A percentile compares a stretch with the other conserved stretches of the same genome.
These are phyloP conservation scores for Cochlearia excelsa DNA, from an alignment of 345 rosid genomes.

Conservation along the genomic window DNA sequence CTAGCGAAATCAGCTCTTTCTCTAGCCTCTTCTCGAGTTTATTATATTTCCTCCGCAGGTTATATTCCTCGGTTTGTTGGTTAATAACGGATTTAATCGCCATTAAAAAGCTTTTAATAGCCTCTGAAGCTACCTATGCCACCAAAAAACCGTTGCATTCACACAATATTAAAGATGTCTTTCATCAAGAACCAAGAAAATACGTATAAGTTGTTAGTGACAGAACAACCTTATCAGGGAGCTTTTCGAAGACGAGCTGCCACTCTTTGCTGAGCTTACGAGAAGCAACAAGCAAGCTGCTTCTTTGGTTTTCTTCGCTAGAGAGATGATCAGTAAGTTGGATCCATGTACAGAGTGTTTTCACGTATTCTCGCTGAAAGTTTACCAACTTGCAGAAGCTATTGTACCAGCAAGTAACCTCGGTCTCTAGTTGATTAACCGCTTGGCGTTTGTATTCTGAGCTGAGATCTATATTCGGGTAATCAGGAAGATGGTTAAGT, in stretches of 20 bases:
- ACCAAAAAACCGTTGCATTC: constrained; percentile 18
- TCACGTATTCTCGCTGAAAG: constrained; percentile 64
- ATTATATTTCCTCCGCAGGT: constrained; percentile 48
- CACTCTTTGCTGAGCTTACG: constrained; percentile 63
- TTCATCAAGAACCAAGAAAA: constrained; percentile 16
- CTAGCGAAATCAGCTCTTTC: constrained; percentile 51
- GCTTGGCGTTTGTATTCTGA: constrained; percentile 73
- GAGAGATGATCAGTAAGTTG: constrained; percentile 55
- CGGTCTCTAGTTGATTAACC: constrained; percentile 68
- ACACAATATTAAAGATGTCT: neutral
- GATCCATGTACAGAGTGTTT: constrained; percentile 65
- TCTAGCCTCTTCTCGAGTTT: constrained; percentile 66
- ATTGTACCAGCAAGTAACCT: constrained; percentile 65
- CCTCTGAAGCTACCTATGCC: constrained; percentile 62
- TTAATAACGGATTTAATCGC: constrained; percentile 53
- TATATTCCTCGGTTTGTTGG: constrained; percentile 64
- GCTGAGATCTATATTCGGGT: constrained; percentile 47
- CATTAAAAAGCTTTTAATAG: constrained; percentile 57
- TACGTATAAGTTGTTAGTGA: constrained; percentile 13
- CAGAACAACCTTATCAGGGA: constrained; percentile 68
- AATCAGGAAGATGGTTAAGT: constrained; percentile 53
- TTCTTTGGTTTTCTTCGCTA: constrained; percentile 47
- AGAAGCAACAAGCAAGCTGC: constrained; percentile 44
- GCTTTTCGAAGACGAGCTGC: constrained; percentile 55
- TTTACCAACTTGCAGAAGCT: constrained; percentile 70